Base-by-base conservation (phyloP, 2,329 filamentous ascomycete genomes). In the Aspergillus melleus region DNA sequence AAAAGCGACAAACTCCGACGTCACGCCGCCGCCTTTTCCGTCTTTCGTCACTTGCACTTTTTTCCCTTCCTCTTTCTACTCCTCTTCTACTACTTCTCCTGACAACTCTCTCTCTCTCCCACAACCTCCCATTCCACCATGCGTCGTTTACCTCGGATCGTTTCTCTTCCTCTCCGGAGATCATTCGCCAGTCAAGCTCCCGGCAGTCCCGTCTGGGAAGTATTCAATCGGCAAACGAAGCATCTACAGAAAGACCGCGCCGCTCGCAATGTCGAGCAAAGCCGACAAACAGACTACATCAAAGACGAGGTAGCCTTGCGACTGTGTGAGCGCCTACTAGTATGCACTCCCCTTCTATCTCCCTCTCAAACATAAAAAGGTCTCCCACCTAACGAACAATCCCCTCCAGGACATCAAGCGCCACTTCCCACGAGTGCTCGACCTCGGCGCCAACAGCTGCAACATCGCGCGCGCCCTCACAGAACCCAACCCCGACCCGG, bases 401-500 rank as follows among this genome's bases (percentile, higher is more conserved):
- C 6, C 36, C 16, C 3, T 50, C 49, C 9, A 93, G 90, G 93
- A 98, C 73, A 96, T 99, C 80, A 96, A 96, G 70, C 90, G 95
- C 32, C 83, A 87, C 58, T 97, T 96, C 69, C 86, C 90, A 49
- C 84, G 86, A 65, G 92, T 92, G 24, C 89, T 99, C 61, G 95
- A 99, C 76, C 87, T 97, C 32, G 95, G 95, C 63, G 94, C 95
- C 63, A 96, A 98, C 75, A 91, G 94, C 62, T 97, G 94, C 83
- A 96, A 97, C 76, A 88, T 99, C 62, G 93, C 93, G 20, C 88
- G 89, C 63, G 90, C 91, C 58, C 84, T 98, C 50, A 89, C 89
- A 67, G 81, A 53, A 81, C 87, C 64, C 83, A 87, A 91, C 71
- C 86, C 87, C 1, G 88, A 90, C 70, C 83, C 82, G 8, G 82